Evolutionary conservation across 257 asterid genomes (phyloP), one percentile per base, ranked within the genome.

Genomic region (Salvia hispanica): DNA sequence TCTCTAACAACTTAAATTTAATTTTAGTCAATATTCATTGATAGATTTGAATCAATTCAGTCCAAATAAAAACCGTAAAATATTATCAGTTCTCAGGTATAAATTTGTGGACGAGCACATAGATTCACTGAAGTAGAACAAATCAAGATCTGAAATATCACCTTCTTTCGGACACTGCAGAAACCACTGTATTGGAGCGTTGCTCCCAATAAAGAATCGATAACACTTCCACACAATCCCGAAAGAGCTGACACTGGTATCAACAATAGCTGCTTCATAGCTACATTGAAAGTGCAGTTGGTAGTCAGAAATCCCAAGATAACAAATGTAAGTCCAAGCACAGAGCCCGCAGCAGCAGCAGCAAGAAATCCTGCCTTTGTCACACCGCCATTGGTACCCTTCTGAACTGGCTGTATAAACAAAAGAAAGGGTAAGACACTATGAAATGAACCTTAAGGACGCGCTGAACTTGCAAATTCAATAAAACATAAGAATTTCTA

Each of bases 381-480:
- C 62, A 92, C 93, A 42, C 97, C 98, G 45, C 98, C 98, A 72
- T 92, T 90, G 70, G 98, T 92, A 45, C 96, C 98, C 89, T 82
- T 90, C 58, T 83, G 86, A 72, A 92, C 98, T 4, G 90, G 84
- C 98, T 92, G 93, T 71, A 69, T 62, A 66, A 31, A 37, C n/a
- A 52, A 58, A 74, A 31, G 25, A 69, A 54, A 34, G 51, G 15
- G 52, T 63, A 58, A 58, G 66, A 62, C 53, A 34, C 37, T 14
- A 33, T 21, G 37, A 21, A 21, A 21, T 2, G 25, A 21, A 21
- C 25, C 25, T 21, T 21, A 21, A 21, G 25, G 25, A 21, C 25
- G 25, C 2, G 25, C 25, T 21, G 25, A 21, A 21, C 25, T 21
- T 21, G n/a, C 25, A 21, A 21, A 21, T 21, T 21, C 25, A 21